Base-by-base conservation (phyloP, 495 filamentous ascomycete species). In the Hypoxylon intermedium region DNA sequence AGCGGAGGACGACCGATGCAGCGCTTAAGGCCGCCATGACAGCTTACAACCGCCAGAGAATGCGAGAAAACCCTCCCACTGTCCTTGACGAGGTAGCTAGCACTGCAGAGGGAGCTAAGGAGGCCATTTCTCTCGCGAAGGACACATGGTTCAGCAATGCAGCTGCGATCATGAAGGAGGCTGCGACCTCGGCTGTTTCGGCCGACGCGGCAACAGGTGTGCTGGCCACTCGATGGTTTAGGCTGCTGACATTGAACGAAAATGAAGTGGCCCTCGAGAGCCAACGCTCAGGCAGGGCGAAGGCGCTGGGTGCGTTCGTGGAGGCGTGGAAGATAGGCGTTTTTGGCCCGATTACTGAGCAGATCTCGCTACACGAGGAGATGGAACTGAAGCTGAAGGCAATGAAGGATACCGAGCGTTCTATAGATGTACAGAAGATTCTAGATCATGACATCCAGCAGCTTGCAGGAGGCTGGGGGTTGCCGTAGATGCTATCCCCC, bases 341-440 rank as follows among this genome's bases (percentile, higher is more conserved):
- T 5, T 71, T 74, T 52, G 71, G 71, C 9, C 15, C 21, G 0
- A 54, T 30, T 1, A 37, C 26, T n/a, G 51, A 45, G 5, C 65
- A 68, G 47, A 58, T 52, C 1, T 6, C 45, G 13, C 38, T 63
- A 19, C 18, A 30, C 11, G 47, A 49, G 18, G 55, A 66, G 41
- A 53, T 72, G 38, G 34, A 34, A 13, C 44, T 60, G 48, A 62
- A 60, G 20, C 30, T 71, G 15, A 64, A 64, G 45, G 68, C 54
- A 37, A 74, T 74, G 46, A 40, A 68, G 41, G 56, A 45, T 11
- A 67, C 61, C 31, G 77, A 80, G 59, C 69, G 78, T 46, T 78
- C 75, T 6, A 47, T 72, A 34, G 78, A 79, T 18, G 77, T 81
- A 13, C 75, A 75, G 58, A 73, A 54, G 54, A 65, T 71, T 0